A percentile compares a stretch with the other conserved stretches of the same genome.
Evolutionary conservation across 148 eudicot species (phyloP).

Genomic region (Chenopodium album): DNA sequence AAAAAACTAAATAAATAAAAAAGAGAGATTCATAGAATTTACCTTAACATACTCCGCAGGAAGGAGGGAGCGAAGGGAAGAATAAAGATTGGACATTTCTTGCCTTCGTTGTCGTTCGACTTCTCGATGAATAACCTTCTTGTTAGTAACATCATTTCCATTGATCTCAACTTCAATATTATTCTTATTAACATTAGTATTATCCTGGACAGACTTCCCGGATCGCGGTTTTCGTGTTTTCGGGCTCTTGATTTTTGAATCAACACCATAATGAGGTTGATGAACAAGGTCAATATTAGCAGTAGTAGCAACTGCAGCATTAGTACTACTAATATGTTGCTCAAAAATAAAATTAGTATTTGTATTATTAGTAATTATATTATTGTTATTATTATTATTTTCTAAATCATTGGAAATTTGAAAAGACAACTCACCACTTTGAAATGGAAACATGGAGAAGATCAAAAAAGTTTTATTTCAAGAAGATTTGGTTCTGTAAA

Average conservation of each 20-base stretch:
- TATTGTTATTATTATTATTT: not conserved
- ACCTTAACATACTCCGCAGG: conserved; percentile 73
- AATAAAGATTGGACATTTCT: conserved; percentile 64
- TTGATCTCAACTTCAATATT: not conserved
- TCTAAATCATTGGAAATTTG: conserved; percentile 18
- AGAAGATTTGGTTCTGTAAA: not conserved
- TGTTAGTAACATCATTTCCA: conserved; percentile 3
- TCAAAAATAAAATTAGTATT: not conserved
- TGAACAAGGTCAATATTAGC: not conserved
- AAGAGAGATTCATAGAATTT: not conserved
- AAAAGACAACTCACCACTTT: conserved; percentile 30
- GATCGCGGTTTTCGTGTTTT: not conserved
- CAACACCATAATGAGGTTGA: not conserved
- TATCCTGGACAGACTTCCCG: not conserved
- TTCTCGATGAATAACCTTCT: conserved; percentile 50
- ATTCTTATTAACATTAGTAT: not conserved
- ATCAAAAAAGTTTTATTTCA: not conserved
- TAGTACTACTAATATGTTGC: not conserved
- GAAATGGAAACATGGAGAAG: conserved; percentile 26
- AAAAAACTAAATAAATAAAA: not conserved
- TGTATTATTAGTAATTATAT: not conserved
- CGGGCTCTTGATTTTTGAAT: not conserved
- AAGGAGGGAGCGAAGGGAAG: conserved; percentile 59
- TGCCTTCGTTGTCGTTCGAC: conserved; percentile 71
- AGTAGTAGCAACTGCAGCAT: not conserved